Base-by-base conservation (phyloP, 257 asterid species). In the Gynochthodes officinalis region DNA sequence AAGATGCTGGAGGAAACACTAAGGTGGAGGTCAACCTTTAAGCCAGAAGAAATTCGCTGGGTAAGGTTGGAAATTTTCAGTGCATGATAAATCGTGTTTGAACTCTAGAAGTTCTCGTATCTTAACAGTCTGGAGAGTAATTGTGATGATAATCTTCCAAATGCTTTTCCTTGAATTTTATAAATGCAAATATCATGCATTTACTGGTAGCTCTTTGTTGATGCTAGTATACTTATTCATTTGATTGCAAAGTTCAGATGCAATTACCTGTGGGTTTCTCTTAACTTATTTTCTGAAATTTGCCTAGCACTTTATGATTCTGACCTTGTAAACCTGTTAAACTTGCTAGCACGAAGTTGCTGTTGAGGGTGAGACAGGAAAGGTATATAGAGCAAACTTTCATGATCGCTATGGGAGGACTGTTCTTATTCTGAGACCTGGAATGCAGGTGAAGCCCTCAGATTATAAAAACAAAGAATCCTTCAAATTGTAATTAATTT, bases 11-110 rank as follows among this genome's bases (percentile, higher is more conserved):
- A 89, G 79, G 98, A 94, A 67, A 84, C 97, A n/a, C 75, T 94
- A 73, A 87, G 82, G 78, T 94, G 99, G 99, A 89, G 99, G 76
- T 74, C 93, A 43, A 79, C 80, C 70, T 94, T 57, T 71, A 89
- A 91, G 80, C 99, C 99, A 54, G 97, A 91, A 85, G 99, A 94
- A 78, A 91, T 94, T 71, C 96, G 93, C 80, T 94, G 99, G 99
- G 99, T 94, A 84, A 83, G 76, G 59, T 73, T 52, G 58, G 28
- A 46, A 49, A 61, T 67, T 23, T 6, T 39, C 8, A 27, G 7
- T 73, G 10, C 59, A 44, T 76, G 27, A 19, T 44, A 60, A n/a
- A 19, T 23, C 25, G 14, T 67, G 33, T 37, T 25, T 0, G 13
- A 53, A 12, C 18, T 16, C 25, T 53, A 23, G 23, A 1, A 28